Conservation (phyloP, 192 early-diverging fungal species). For the Podochytrium sp. region DNA sequence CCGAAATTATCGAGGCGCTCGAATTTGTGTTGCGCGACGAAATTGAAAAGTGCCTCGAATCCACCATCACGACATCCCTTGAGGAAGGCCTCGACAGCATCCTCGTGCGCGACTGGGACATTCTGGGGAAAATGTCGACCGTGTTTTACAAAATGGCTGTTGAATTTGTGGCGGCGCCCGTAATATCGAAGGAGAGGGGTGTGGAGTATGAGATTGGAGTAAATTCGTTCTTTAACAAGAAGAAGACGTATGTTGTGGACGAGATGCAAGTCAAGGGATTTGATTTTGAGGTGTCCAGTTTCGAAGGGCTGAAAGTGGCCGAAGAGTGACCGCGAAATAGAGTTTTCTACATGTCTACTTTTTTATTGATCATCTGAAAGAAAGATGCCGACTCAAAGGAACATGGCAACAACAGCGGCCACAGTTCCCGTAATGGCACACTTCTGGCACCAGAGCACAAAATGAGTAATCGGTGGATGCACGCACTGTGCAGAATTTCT, state of each 20-base stretch:
- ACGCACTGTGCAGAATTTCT: too few species aligned
- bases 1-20: background rate
- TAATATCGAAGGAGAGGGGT: slow-evolving; percentile 11
- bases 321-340: background rate
- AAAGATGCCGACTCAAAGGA: background rate
- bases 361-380: background rate
- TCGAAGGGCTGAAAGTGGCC: background rate
- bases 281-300: background rate
- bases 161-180: background rate
- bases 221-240: slow-evolving; percentile 4
- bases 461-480: background rate
- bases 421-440: background rate
- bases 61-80: background rate
- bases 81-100: background rate
- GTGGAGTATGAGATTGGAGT: slow-evolving; percentile 21
- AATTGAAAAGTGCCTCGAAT: background rate
- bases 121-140: slow-evolving; percentile 5
- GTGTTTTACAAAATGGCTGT: slow-evolving; percentile 25
- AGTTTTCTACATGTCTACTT: too few species aligned
- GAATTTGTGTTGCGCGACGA: slow-evolving; percentile 1
- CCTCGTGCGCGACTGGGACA: slow-evolving; percentile 16
- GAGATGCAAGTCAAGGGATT: background rate
- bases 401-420: too few species aligned
- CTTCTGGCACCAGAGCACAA: background rate
- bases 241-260: background rate